Percentiles rank a stretch among this genome's conserved stretches.
Conservation (phyloP, 495 filamentous ascomycete genomes). For the Penicillium subrubescens region DNA sequence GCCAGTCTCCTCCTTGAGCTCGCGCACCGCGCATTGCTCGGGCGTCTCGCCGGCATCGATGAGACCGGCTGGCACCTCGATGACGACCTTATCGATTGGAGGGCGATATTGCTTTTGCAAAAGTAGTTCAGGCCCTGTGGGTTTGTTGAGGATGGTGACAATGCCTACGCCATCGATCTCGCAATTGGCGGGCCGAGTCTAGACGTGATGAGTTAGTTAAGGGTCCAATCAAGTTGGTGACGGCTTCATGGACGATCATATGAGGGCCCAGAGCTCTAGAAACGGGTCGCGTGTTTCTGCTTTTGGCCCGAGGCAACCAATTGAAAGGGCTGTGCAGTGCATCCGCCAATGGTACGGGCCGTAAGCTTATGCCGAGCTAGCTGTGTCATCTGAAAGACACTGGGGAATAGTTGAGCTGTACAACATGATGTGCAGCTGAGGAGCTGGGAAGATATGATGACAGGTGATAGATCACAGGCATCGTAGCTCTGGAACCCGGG, state of each 20-base stretch:
- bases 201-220: slow-evolving; percentile 6
- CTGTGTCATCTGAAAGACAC: not conserved
- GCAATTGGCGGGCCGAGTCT: slow-evolving; percentile 67
- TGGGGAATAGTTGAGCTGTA: not conserved
- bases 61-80: slow-evolving; percentile 86
- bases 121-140: slow-evolving; percentile 71
- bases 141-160: slow-evolving; percentile 78
- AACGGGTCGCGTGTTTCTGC: not conserved
- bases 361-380: not conserved
- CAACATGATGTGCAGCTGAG: slow-evolving; percentile 1
- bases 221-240: not conserved
- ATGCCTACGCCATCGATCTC: slow-evolving; percentile 91
- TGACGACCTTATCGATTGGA: slow-evolving; percentile 72
- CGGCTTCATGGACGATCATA: not conserved
- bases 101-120: slow-evolving; percentile 90
- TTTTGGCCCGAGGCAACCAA: slow-evolving; percentile 3
- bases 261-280: not conserved
- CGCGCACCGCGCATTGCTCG: slow-evolving; percentile 79
- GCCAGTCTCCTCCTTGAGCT: slow-evolving; percentile 92
- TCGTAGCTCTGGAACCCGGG: not conserved
- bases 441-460: not conserved
- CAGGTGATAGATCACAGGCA: not conserved
- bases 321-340: not conserved
- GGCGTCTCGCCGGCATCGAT: slow-evolving; percentile 81
- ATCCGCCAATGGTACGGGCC: not conserved